Base-by-base conservation (phyloP, 2,329 filamentous ascomycete species). In the Neophaeococcomyces mojaviensis region DNA sequence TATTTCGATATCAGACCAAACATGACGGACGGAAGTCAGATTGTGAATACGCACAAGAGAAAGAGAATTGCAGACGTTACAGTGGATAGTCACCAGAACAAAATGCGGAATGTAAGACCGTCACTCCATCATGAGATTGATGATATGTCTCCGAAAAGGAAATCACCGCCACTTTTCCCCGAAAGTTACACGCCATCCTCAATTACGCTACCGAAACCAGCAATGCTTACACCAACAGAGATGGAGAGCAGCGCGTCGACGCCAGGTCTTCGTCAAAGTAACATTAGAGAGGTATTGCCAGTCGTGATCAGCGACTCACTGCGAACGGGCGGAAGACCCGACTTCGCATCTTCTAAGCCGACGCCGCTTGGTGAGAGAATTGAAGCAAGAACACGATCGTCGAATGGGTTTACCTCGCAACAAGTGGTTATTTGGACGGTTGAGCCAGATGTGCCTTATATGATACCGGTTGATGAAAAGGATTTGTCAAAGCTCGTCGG, bases 401-500 rank as follows among this genome's bases (percentile, higher is more conserved):
- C 67, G 2, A 71, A 68, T 47, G 69, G 69, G n/a, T 57, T 67
- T 44, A 48, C 63, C n/a, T 64, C 62, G 30, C 64, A 61, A 15
- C 70, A 71, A 48, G 64, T 59, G 16, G 70, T 73, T 26, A 63
- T 71, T 43, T 73, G 69, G 70, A 66, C 63, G 33, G 68, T 73
- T n/a, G 66, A 71, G 38, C 54, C 62, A 15, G 63, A 63, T 20
- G 62, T 73, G n/a, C 70, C 70, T 2, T 68, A 72, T 30, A 65
- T 63, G 3, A 55, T 72, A 24, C 63, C 68, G 37, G 69, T 79
- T 36, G 79, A 82, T 56, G 79, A 82, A 58, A 73, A 78, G 54
- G 79, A 82, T 49, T 63, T 83, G 30, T 73, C 74, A 36, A 82
- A 82, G 57, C 65, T 82, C 55, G 73, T 82, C 2, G 82, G 78